Evolutionary conservation across 768 basidiomycete genomes (phyloP), one percentile per base, ranked within the genome.

Genomic region (Mrakia frigida): DNA sequence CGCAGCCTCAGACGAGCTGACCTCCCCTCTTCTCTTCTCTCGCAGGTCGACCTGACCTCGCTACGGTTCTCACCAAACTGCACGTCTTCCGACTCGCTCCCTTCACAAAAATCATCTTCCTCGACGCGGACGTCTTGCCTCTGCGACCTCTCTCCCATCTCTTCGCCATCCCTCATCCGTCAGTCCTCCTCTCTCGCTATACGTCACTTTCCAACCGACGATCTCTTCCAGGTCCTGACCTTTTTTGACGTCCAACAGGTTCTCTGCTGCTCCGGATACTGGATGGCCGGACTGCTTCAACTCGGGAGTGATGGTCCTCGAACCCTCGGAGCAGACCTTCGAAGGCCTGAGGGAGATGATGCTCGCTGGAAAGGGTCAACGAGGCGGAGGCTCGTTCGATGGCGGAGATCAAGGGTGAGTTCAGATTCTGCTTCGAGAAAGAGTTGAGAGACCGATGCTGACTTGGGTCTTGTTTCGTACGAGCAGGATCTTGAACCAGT

Each of bases 251-350:
- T 41, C n/a, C 18, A 2, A 16, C 39, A 77, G 92, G 78, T 94
- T 99, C 82, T 90, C 94, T 59, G 97, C 97, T 13, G 92, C 90
- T 11, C 94, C 97, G 16, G 97, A 99, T 83, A 92, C 94, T 43
- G 97, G 97, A 80, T 99, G 97, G 97, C 97, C 97, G 56, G 97
- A 99, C 84, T 95, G 97, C 78, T 99, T 99, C 86, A 99, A 99
- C 83, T 96, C 95, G 33, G 97, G 97, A 53, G 90, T 98, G 65
- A 87, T 99, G 84, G 94, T 98, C 70, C 84, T 94, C 52, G 87
- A 88, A 73, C 94, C 94, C 1, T 89, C 89, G 14, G 87, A 91
- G 80, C 89, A 90, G 78, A 94, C 94, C 81, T 99, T 96, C 82
- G 85, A 87, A 10, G 87, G 91, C 71, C 86, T 98, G 75, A 87